phyloP scores from a whole-genome alignment of 2,329 filamentous ascomycete genomes.

The Hypoxylon sp. region DNA sequence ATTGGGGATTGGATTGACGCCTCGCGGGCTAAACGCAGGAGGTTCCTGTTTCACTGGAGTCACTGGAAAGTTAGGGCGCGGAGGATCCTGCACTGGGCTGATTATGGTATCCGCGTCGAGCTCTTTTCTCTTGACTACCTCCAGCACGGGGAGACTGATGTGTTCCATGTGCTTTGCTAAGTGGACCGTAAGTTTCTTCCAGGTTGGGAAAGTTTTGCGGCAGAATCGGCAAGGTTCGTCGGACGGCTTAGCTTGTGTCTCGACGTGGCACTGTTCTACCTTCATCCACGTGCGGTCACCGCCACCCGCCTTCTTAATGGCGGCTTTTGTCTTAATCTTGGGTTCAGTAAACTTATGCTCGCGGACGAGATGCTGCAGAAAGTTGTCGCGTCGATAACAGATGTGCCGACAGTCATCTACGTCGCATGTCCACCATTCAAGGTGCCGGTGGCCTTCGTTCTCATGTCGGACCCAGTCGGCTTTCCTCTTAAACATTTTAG shows the following conservation, averaged over 20 bases:
- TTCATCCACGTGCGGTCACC: slow-evolving; percentile 80
- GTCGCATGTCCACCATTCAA: slow-evolving; percentile 93
- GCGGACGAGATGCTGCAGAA: slow-evolving; percentile 90
- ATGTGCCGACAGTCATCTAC: slow-evolving; percentile 84
- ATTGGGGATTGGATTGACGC: slow-evolving; percentile 39
- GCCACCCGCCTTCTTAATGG: slow-evolving; percentile 71
- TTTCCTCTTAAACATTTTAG: slow-evolving; percentile 94
- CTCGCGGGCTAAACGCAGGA: slow-evolving; percentile 44
- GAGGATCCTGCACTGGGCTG: slow-evolving; percentile 74
- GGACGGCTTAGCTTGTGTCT: slow-evolving; percentile 75
- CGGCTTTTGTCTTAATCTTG: slow-evolving; percentile 80
- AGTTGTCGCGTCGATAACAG: slow-evolving; percentile 92
- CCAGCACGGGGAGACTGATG: slow-evolving; percentile 85
- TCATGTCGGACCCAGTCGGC: slow-evolving; percentile 97
- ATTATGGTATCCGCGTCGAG: slow-evolving; percentile 75
- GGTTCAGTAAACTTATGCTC: slow-evolving; percentile 91
- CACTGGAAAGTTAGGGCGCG: slow-evolving; percentile 57
- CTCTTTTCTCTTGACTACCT: slow-evolving; percentile 67
- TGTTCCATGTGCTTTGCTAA: slow-evolving; percentile 95
- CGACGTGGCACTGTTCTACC: slow-evolving; percentile 82
- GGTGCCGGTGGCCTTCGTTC: slow-evolving; percentile 88
- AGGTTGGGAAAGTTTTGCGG: slow-evolving; percentile 82
- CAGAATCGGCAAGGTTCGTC: slow-evolving; percentile 92
- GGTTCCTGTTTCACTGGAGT: slow-evolving; percentile 55
- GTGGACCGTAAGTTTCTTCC: slow-evolving; percentile 96